Evolutionary conservation across 2,329 filamentous ascomycete species (phyloP).

Genomic region (Aureobasidium melanogenum): DNA sequence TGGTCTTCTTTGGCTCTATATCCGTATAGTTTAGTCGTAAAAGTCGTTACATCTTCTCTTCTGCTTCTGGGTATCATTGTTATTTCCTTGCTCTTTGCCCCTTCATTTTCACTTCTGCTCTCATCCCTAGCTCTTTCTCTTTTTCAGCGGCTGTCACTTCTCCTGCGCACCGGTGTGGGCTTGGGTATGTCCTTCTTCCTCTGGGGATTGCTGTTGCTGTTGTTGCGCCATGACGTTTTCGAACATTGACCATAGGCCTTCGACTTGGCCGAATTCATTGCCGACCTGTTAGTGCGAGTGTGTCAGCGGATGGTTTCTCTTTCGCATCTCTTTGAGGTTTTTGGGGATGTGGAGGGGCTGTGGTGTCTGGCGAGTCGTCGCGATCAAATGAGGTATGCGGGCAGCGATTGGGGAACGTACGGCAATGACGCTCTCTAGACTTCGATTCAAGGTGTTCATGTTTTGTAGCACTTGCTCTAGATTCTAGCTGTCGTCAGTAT

Average conservation of each 20-base stretch:
- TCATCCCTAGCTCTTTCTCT: neutral
- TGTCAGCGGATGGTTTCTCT: neutral
- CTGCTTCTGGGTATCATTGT: neutral
- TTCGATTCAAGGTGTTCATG: conserved; percentile 90
- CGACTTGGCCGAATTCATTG: conserved; percentile 94
- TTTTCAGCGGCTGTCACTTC: neutral
- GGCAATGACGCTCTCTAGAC: conserved; percentile 80
- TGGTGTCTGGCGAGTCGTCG: neutral
- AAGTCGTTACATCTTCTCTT: neutral
- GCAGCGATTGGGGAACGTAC: conserved; percentile 39
- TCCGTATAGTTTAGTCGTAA: neutral
- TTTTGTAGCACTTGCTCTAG: conserved; percentile 90
- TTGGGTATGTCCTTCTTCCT: neutral
- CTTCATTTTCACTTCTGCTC: neutral
- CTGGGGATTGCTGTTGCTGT: neutral
- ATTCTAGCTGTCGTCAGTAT: conserved; percentile 31
- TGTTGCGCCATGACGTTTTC: conserved; percentile 88
- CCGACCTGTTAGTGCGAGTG: conserved; percentile 47
- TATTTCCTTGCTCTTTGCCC: neutral
- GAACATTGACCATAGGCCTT: conserved; percentile 94
- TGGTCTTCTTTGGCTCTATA: no score
- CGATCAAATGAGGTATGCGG: no score
- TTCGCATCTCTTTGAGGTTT: neutral
- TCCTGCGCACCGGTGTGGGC: neutral
- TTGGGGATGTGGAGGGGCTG: no score